These are phyloP conservation scores for Cladorrhinum sp. DNA, from an alignment of 2,329 filamentous ascomycete species.

Conservation along the genomic window DNA sequence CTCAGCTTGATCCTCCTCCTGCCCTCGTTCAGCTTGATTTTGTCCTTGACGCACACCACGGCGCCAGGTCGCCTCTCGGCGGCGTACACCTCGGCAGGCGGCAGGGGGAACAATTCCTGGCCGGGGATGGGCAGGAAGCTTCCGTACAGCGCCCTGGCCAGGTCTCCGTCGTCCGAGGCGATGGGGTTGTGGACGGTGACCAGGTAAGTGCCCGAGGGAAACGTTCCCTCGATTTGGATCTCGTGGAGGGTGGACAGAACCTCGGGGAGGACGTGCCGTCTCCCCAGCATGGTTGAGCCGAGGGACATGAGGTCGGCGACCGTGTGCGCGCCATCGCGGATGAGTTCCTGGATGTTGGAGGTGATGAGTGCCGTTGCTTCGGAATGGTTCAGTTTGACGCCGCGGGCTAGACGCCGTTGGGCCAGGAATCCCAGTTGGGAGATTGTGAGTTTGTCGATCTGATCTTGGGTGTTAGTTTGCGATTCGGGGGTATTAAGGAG, in stretches of 20 bases:
- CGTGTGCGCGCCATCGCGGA: constrained; percentile 90
- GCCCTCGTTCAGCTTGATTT: constrained; percentile 68
- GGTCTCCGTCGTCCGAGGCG: constrained; percentile 77
- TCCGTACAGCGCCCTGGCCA: constrained; percentile 84
- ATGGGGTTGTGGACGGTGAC: constrained; percentile 93
- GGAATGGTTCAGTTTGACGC: constrained; percentile 83
- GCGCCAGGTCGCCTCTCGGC: constrained; percentile 72
- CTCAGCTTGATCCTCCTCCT: constrained; percentile 69
- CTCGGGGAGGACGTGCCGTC: constrained; percentile 82
- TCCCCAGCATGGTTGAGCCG: constrained; percentile 87
- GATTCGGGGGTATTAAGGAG: too few relatives aligned
- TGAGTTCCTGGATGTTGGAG: constrained; percentile 89
- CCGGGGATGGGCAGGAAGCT: constrained; percentile 82
- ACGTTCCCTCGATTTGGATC: constrained; percentile 92
- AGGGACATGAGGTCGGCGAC: constrained; percentile 92
- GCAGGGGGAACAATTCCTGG: constrained; percentile 63
- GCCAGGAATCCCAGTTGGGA: constrained; percentile 84
- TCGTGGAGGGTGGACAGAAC: constrained; percentile 76
- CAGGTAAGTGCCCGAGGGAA: constrained; percentile 84
- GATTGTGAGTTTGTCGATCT: constrained; percentile 96
- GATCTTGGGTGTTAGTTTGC: constrained; percentile 9
- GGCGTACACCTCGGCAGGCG: constrained; percentile 63
- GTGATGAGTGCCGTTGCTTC: constrained; percentile 87
- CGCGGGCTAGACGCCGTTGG: constrained; percentile 81
- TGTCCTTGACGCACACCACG: constrained; percentile 65